phyloP scores from a whole-genome alignment of 306 rosid genomes.

The Benincasa hispida region DNA sequence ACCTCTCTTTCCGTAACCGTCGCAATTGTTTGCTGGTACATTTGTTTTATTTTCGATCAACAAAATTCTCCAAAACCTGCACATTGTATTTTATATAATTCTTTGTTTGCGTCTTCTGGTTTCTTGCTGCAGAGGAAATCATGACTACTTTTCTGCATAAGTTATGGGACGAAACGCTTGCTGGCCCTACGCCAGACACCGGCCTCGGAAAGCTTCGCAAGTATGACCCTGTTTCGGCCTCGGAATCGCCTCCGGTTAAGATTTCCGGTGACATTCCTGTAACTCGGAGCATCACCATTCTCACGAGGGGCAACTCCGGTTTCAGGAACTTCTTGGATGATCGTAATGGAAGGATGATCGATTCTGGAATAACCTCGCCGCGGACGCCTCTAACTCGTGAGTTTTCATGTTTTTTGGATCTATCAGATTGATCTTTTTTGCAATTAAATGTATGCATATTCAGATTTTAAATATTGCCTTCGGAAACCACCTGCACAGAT shows the following conservation, averaged over 20 bases:
- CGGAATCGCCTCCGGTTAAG: constrained; percentile 11
- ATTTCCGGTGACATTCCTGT: constrained; percentile 19
- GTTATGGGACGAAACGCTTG: constrained; percentile 98
- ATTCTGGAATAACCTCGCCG: constrained; percentile 26
- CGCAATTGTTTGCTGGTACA: background rate
- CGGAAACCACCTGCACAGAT: background rate
- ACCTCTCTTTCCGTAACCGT: background rate
- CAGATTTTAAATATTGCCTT: background rate
- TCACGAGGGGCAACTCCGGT: constrained; percentile 24
- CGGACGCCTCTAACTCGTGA: constrained; percentile 55
- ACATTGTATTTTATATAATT: background rate
- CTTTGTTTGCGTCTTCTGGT: background rate
- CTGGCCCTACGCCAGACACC: constrained; percentile 78
- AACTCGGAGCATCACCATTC: constrained; percentile 60
- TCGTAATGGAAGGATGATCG: background rate
- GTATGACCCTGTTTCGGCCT: constrained; percentile 26
- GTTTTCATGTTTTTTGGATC: background rate
- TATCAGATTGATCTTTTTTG: background rate
- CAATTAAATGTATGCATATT: background rate
- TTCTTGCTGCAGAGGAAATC: background rate
- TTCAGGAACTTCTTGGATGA: background rate
- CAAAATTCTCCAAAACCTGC: background rate
- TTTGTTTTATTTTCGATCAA: background rate
- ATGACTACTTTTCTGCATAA: constrained; percentile 63
- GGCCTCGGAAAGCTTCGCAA: constrained; percentile 90